Evolutionary conservation across 2,329 filamentous ascomycete species (phyloP).

Genomic region (Exophiala dermatitidis): DNA sequence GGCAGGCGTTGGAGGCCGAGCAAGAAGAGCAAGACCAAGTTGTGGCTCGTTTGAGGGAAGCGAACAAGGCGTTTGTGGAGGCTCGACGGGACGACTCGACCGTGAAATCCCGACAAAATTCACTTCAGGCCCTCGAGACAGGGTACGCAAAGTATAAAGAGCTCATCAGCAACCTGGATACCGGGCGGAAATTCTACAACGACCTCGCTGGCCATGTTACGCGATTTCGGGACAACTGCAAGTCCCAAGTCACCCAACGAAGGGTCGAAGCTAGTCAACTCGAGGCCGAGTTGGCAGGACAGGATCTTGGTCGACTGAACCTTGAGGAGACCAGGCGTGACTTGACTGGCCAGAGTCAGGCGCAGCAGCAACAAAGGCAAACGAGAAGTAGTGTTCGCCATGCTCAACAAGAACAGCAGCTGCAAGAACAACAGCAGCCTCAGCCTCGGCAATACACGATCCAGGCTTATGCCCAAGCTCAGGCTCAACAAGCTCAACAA

Average conservation of each 20-base stretch:
- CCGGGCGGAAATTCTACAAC: constrained; percentile 93
- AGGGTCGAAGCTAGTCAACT: constrained; percentile 71
- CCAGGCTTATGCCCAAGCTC: not conserved
- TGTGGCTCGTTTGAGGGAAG: constrained; percentile 60
- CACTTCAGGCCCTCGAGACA: constrained; percentile 78
- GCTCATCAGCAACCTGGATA: constrained; percentile 83
- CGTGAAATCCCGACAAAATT: constrained; percentile 67
- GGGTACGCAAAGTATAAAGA: constrained; percentile 97
- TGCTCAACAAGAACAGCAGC: constrained; percentile 30
- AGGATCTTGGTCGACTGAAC: constrained; percentile 52
- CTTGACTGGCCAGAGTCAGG: constrained; percentile 34
- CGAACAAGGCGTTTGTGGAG: constrained; percentile 69
- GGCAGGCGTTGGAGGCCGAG: constrained; percentile 64
- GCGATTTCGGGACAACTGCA: constrained; percentile 72
- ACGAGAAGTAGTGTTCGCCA: constrained; percentile 20
- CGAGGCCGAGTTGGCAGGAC: constrained; percentile 59
- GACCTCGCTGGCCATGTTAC: constrained; percentile 83
- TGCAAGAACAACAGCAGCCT: constrained; percentile 6
- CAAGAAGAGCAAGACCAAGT: constrained; percentile 68
- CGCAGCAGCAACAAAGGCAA: constrained; percentile 28
- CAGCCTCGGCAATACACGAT: not conserved
- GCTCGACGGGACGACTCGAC: constrained; percentile 62
- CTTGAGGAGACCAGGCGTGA: constrained; percentile 39
- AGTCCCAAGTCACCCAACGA: constrained; percentile 70
- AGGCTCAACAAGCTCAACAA: not conserved